Evolutionary conservation across 805 yeast species (phyloP).

Genomic region (Ogataea paraovalis): DNA sequence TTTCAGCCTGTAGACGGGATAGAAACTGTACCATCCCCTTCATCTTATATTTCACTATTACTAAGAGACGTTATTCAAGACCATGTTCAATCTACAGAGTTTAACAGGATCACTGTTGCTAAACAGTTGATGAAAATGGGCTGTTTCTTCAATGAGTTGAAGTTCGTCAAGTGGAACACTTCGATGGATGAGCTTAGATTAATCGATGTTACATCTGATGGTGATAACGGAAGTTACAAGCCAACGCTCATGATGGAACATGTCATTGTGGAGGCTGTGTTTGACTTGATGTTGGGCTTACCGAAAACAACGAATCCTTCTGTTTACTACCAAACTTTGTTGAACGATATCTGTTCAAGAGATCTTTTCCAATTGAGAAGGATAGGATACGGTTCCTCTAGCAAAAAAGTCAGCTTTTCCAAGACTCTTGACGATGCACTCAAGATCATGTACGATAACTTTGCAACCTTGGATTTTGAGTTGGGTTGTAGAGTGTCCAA

Average conservation of each 20-base stretch:
- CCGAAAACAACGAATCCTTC: conserved; percentile 63
- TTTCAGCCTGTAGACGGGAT: conserved; percentile 52
- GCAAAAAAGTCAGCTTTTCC: conserved; percentile 57
- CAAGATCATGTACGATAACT: conserved; percentile 69
- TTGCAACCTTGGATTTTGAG: conserved; percentile 71
- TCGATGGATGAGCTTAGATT: conserved; percentile 64
- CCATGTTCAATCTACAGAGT: conserved; percentile 73
- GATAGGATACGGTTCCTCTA: conserved; percentile 18
- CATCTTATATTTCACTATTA: conserved; percentile 52
- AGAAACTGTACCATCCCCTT: conserved; percentile 60
- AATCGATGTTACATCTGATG: conserved; percentile 33
- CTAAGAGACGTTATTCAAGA: conserved; percentile 76
- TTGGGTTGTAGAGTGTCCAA: conserved; percentile 67
- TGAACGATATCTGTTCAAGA: conserved; percentile 83
- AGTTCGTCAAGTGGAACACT: conserved; percentile 71
- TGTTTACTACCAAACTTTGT: conserved; percentile 78
- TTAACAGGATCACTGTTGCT: conserved; percentile 83
- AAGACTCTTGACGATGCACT: conserved; percentile 93
- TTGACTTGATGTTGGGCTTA: conserved; percentile 71
- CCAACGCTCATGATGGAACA: conserved; percentile 93
- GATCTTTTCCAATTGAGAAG: conserved; percentile 49
- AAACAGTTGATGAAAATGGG: conserved; percentile 76
- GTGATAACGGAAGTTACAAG: conserved; percentile 37
- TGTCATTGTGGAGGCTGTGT: conserved; percentile 75
- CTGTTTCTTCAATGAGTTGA: conserved; percentile 59